A percentile compares a stretch with the other conserved stretches of the same genome.
Conservation (phyloP, 345 rosid species). For the Anastatica hierochuntica region DNA sequence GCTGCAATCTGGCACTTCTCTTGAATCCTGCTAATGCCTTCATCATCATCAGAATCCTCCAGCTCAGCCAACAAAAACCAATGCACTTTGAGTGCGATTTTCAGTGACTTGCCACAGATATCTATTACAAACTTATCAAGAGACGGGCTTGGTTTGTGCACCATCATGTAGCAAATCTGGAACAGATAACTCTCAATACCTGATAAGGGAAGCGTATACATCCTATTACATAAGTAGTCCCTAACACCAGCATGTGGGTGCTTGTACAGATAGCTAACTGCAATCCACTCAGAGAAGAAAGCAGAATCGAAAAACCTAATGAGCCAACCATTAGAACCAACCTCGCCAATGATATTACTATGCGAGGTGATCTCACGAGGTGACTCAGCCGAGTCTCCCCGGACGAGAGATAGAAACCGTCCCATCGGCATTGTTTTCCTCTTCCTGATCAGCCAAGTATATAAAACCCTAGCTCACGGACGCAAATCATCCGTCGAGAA, state of each 20-base stretch:
- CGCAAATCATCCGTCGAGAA: too few relatives aligned
- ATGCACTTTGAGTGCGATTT: conserved; percentile 90
- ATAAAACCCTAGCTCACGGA: conserved; percentile 26
- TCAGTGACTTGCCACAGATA: conserved; percentile 69
- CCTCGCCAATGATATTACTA: conserved; percentile 48
- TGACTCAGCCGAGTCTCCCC: conserved; percentile 58
- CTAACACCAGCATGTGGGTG: conserved; percentile 91
- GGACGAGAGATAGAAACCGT: conserved; percentile 74
- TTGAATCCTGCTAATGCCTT: conserved; percentile 91
- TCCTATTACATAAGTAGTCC: conserved; percentile 93
- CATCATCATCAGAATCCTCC: conserved; percentile 93
- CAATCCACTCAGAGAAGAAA: conserved; percentile 99
- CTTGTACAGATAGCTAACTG: conserved; percentile 97
- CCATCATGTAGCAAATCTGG: conserved; percentile 91
- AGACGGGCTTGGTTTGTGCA: conserved; percentile 97
- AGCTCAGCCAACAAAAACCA: conserved; percentile 97
- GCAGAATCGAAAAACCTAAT: conserved; percentile 96
- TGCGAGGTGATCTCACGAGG: conserved; percentile 89
- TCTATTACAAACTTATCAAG: conserved; percentile 96
- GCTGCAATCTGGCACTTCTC: conserved; percentile 98
- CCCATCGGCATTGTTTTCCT: conserved; percentile 80
- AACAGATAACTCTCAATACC: conserved; percentile 93
- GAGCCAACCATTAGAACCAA: conserved; percentile 96
- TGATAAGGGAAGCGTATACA: conserved; percentile 85
- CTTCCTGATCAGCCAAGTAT: conserved; percentile 39